Evolutionary conservation across 352 stramenopile genomes (phyloP).

Genomic region (Blastocystis sp.): DNA sequence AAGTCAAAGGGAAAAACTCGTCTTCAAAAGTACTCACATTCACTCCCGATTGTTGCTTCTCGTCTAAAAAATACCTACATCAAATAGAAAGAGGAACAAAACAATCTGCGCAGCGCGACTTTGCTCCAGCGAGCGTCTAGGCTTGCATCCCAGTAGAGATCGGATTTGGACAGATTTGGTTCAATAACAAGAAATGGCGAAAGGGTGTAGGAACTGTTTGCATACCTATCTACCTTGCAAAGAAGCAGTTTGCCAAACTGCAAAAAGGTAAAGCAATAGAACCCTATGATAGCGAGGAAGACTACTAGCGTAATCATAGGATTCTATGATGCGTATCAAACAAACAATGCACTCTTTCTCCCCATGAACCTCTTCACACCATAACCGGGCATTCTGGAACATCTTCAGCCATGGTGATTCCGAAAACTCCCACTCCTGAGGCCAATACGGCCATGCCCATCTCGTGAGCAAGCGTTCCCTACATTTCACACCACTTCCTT

Average conservation of each 20-base stretch:
- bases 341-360: not conserved
- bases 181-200: too few species aligned
- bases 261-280: too few species aligned
- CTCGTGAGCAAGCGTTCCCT: slow-evolving; percentile 87
- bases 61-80: not conserved
- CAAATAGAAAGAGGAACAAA: too few species aligned
- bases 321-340: not conserved
- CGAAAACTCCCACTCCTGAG: slow-evolving; percentile 74
- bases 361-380: slow-evolving; percentile 75
- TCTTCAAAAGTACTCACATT: not conserved
- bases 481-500: not conserved
- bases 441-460: slow-evolving; percentile 94
- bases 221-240: too few species aligned
- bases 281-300: too few species aligned
- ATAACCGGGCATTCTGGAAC: slow-evolving; percentile 95
- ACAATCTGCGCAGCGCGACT: too few species aligned
- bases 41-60: not conserved
- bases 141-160: too few species aligned
- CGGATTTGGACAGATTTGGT: too few species aligned
- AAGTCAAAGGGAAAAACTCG: not conserved
- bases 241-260: too few species aligned
- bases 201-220: too few species aligned
- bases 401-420: slow-evolving; percentile 90
- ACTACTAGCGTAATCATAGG: too few species aligned
- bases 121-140: too few species aligned